Evolutionary conservation across 805 yeast species (phyloP).

Genomic region (Wickerhamiella spandovensis): DNA sequence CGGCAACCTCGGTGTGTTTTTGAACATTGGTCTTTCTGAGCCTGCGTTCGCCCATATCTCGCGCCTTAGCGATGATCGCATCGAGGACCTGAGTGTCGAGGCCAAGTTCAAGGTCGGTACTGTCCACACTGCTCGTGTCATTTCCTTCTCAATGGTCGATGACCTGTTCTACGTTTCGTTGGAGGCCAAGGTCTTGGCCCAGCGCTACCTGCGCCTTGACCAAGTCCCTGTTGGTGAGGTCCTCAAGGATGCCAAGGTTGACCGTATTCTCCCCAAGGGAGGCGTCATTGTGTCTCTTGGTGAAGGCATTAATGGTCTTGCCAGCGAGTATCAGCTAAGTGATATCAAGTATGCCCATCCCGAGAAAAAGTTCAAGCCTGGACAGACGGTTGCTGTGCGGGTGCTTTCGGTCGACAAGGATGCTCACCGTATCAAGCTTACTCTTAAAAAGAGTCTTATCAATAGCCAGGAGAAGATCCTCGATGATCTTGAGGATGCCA

Average conservation of each 20-base stretch:
- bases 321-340: constrained; percentile 62
- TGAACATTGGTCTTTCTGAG: constrained; percentile 36
- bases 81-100: constrained; percentile 21
- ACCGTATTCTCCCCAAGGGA: constrained; percentile 41
- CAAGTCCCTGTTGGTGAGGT: constrained; percentile 70
- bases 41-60: constrained; percentile 73
- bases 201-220: constrained; percentile 49
- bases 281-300: constrained; percentile 60
- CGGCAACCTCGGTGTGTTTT: constrained; percentile 24
- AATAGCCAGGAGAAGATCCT: constrained; percentile 31
- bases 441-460: constrained; percentile 76
- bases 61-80: constrained; percentile 34
- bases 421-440: constrained; percentile 41
- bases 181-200: constrained; percentile 48
- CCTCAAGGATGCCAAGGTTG: constrained; percentile 40
- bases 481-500: constrained; percentile 40
- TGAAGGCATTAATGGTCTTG: constrained; percentile 53
- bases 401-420: constrained; percentile 21
- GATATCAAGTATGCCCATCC: constrained; percentile 79
- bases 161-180: constrained; percentile 53
- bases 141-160: constrained; percentile 58
- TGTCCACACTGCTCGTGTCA: constrained; percentile 59
- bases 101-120: constrained; percentile 44
- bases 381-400: constrained; percentile 57
- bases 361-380: constrained; percentile 81